Conservation (phyloP, 2,329 filamentous ascomycete genomes). For the Monosporascus sp. region DNA sequence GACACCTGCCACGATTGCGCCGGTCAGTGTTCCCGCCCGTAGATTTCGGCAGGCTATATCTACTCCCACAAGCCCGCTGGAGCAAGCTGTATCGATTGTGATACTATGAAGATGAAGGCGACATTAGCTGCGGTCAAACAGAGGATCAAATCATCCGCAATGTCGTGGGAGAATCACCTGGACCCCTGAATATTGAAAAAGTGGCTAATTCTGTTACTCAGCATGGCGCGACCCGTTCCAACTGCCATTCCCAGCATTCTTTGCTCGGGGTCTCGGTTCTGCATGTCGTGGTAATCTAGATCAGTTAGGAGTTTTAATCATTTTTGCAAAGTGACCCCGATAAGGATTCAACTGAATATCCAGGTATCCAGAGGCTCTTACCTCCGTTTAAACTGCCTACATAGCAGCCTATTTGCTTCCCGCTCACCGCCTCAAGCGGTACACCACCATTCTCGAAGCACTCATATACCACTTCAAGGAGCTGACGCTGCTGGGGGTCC, state of each 20-base stretch:
- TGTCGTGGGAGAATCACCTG: too few species aligned
- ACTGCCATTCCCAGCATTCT: slow-evolving; percentile 5
- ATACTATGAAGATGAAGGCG: slow-evolving; percentile 4
- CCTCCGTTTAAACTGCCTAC: slow-evolving; percentile 8
- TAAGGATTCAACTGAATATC: too few species aligned
- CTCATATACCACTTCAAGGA: slow-evolving; percentile 26
- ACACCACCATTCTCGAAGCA: slow-evolving; percentile 22
- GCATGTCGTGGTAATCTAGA: slow-evolving; percentile 13
- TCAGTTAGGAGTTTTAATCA: slow-evolving; percentile 1
- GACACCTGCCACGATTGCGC: slow-evolving; percentile 15
- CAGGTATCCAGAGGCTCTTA: too few species aligned
- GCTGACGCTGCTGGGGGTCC: slow-evolving; percentile 20
- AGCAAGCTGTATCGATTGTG: too few species aligned
- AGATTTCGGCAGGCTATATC: too few species aligned
- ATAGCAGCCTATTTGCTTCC: slow-evolving; percentile 12
- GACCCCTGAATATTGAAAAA: slow-evolving; percentile 25
- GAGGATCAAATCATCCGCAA: too few species aligned
- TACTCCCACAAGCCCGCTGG: too few species aligned
- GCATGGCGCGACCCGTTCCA: slow-evolving; percentile 18
- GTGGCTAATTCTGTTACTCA: slow-evolving; percentile 28
- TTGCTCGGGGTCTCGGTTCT: slow-evolving; percentile 14
- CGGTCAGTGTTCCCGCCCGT: too few species aligned
- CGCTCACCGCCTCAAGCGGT: slow-evolving; percentile 9
- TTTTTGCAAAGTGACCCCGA: too few species aligned
- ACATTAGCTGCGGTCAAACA: too few species aligned